Base-by-base conservation (phyloP, 75 land plant genomes). In the Sequoiadendron giganteum region DNA sequence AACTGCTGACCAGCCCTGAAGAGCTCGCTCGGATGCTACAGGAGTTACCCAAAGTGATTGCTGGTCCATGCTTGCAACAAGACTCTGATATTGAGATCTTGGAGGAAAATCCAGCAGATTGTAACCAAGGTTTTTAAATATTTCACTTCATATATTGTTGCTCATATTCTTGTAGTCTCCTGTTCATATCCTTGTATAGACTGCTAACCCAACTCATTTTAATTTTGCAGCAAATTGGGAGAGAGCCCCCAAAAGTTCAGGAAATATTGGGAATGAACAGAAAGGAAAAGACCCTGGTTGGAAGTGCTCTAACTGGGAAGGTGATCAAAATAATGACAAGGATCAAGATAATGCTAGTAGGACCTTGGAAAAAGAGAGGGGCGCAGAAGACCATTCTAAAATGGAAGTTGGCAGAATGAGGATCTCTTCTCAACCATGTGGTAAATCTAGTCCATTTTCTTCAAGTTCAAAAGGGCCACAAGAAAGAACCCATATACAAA, bases 11-110 rank as follows among this genome's bases (percentile, higher is more conserved):
- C 88, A 92, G 90, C n/a, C 96, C 97, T 88, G 97, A 94, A 56
- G 97, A 94, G 87, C 93, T 93, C 28, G 90, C 90, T 10, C 92
- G 96, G 19, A 94, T 94, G 85, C 87, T 98, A 34, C 88, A 94
- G 81, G 97, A 95, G 75, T 86, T 92, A 36, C 94, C 95, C 16
- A 94, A 93, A 89, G 90, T 98, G 85, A 93, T 92, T 88, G 92
- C 93, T 45, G 99, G 96, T 89, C 95, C 98, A 52, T 91, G 91
- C 40, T 96, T 98, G 98, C 98, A 95, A 89, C 98, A 97, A 25
- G 91, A 89, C 77, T 90, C 94, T 88, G 99, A 98, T 86, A 93
- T 98, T 86, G 95, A 95, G 52, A 95, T 94, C 42, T 92, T 91
- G 77, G 96, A 94, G 19, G 91, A 34, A 34, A 93, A 90, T 4